A percentile compares a stretch with the other conserved stretches of the same genome.
Evolutionary conservation across 2,329 filamentous ascomycete genomes (phyloP).

Genomic region (Juglanconis sp.): DNA sequence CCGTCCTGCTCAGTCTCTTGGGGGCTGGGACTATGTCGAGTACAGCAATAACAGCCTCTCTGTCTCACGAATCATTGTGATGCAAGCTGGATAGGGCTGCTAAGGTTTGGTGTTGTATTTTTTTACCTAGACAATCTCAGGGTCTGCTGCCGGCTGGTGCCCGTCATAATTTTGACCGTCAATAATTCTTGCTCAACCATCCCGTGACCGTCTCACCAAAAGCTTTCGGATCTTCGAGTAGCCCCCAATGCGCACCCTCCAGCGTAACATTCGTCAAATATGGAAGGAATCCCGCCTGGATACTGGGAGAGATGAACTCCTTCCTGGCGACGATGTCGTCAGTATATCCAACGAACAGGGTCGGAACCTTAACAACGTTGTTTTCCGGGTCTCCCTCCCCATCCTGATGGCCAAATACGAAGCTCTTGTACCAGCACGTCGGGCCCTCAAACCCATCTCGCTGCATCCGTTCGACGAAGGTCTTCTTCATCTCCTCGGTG

Average conservation of each 20-base stretch:
- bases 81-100: too few species aligned
- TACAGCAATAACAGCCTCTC: too few species aligned
- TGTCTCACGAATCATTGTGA: too few species aligned
- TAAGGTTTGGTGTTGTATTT: too few species aligned
- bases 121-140: too few species aligned
- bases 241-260: constrained; percentile 29
- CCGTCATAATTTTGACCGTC: too few species aligned
- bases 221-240: constrained; percentile 27
- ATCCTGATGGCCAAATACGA: constrained; percentile 20
- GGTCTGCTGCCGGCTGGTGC: too few species aligned
- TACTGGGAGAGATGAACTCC: constrained; percentile 18
- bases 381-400: constrained; percentile 21
- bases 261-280: constrained; percentile 23
- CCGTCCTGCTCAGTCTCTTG: too few species aligned
- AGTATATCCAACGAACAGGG: constrained; percentile 25
- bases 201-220: constrained; percentile 19
- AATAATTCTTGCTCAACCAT: constrained; percentile 4
- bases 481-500: constrained; percentile 21
- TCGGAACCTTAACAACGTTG: constrained; percentile 23
- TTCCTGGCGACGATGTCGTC: constrained; percentile 26
- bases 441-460: constrained; percentile 28
- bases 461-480: constrained; percentile 26
- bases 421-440: constrained; percentile 27
- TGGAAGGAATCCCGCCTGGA: constrained; percentile 24
- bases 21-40: too few species aligned